Evolutionary conservation across 2,329 filamentous ascomycete genomes (phyloP), one percentile per base, ranked within the genome.

Genomic region (Leptographium lundbergii): DNA sequence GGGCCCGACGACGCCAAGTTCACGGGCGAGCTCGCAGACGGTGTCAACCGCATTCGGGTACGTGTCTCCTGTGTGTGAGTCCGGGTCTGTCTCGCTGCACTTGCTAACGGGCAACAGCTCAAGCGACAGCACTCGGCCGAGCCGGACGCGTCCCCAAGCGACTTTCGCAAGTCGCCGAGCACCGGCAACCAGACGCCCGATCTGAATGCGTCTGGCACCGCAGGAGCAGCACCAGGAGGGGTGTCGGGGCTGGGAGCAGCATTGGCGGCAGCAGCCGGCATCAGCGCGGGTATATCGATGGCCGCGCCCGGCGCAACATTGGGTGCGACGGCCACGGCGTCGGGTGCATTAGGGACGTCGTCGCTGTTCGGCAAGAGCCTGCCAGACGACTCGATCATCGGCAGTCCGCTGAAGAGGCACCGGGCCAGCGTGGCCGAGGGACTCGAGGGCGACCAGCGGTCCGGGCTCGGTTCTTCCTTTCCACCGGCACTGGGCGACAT

Each of bases 31-130:
- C 77, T 94, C 58, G 86, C 87, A 50, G 89, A 91, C 63, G 88
- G 88, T 54, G 87, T 94, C 56, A 82, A 89, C 66, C 86, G 89
- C 65, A 92, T 94, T 71, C 87, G 85, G 72, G 89, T 90, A 77
- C 68, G 81, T 71, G 51, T 73, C 29, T 36, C 36, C 6, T 36
- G 14, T 39, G 14, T 53, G n/a, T 42, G 50, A 7, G 24, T 45
- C 36, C 25, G 10, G 14, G 24, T 6, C 4, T 47, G 32, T 58
- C 22, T 57, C 52, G 13, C 36, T 39, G 36, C 36, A 14, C 19
- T 27, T 14, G 2, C 34, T 24, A n/a, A 48, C 29, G 17, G 4
- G 4, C 29, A 34, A 27, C 57, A 91, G 88, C 82, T 92, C 63
- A 92, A 92, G 77, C 81, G 88, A 63, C 86, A 88, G 63, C 88